Evolutionary conservation across 495 filamentous ascomycete species (phyloP).

Genomic region (Penicillium mononematosum): DNA sequence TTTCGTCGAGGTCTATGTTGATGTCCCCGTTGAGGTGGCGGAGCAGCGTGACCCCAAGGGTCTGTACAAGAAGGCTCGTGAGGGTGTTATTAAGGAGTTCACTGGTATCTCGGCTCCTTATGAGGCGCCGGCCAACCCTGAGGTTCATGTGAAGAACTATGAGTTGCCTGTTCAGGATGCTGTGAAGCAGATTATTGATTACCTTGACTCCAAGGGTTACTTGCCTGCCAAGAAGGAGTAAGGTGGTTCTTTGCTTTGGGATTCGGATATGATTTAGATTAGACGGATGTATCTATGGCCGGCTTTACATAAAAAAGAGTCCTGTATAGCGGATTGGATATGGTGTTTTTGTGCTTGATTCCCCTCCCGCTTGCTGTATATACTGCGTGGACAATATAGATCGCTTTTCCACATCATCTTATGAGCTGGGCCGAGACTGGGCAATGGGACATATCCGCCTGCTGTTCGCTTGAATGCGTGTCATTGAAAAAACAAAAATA

Average conservation of each 20-base stretch:
- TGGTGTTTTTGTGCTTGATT: slow-evolving; percentile 16
- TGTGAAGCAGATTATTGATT: slow-evolving; percentile 76
- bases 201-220: slow-evolving; percentile 65
- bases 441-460: background rate
- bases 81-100: slow-evolving; percentile 93
- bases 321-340: slow-evolving; percentile 18
- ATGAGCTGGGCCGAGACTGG: background rate
- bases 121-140: slow-evolving; percentile 81
- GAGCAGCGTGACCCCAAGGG: slow-evolving; percentile 96
- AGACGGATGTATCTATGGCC: slow-evolving; percentile 5
- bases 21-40: slow-evolving; percentile 84
- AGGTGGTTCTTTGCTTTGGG: background rate
- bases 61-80: slow-evolving; percentile 92
- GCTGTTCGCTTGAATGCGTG: background rate
- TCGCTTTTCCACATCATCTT: slow-evolving; percentile 1
- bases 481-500: slow-evolving; percentile 2
- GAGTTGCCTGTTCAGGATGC: slow-evolving; percentile 80
- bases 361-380: slow-evolving; percentile 21
- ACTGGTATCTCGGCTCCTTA: slow-evolving; percentile 91
- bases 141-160: slow-evolving; percentile 79
- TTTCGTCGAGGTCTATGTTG: slow-evolving; percentile 91
- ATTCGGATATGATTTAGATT: background rate
- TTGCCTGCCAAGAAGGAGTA: slow-evolving; percentile 53
- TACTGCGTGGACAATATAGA: slow-evolving; percentile 16
- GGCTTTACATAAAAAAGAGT: slow-evolving; percentile 10